phyloP scores from a whole-genome alignment of 1,284 basidiomycete species.

The Malassezia arunalokei region DNA sequence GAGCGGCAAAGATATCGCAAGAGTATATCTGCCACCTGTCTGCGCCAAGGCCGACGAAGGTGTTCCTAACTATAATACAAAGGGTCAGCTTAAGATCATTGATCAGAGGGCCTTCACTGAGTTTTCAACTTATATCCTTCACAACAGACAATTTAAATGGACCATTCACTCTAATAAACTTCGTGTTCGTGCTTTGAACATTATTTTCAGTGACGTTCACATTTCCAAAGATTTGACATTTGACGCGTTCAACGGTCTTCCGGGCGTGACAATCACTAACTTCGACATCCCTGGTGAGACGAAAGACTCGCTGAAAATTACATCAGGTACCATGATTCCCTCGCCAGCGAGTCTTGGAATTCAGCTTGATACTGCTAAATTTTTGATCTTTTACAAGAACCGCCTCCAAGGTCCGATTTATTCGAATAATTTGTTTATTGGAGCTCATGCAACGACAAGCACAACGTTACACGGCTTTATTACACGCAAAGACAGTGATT shows the following conservation, averaged over 20 bases:
- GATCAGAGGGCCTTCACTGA: conserved; percentile 52
- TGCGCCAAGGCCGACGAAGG: conserved; percentile 60
- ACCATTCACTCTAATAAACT: conserved; percentile 57
- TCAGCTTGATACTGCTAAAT: conserved; percentile 59
- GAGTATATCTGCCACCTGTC: conserved; percentile 57
- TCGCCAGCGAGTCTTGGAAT: conserved; percentile 61
- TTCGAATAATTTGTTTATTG: conserved; percentile 51
- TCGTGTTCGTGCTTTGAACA: conserved; percentile 58
- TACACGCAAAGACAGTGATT: conserved; percentile 51
- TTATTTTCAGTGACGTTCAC: conserved; percentile 58
- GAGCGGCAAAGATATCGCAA: conserved; percentile 59
- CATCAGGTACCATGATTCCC: conserved; percentile 58
- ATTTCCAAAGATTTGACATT: conserved; percentile 58
- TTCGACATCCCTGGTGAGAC: conserved; percentile 54
- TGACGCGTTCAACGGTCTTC: conserved; percentile 61
- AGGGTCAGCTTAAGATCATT: conserved; percentile 41
- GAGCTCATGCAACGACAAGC: conserved; percentile 51
- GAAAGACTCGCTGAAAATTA: conserved; percentile 60
- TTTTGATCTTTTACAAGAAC: conserved; percentile 51
- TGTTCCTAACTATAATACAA: conserved; percentile 56
- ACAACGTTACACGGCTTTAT: conserved; percentile 57
- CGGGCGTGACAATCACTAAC: conserved; percentile 55
- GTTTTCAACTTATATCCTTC: conserved; percentile 59
- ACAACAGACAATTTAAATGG: conserved; percentile 60
- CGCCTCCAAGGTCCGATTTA: conserved; percentile 49